A percentile compares a stretch with the other conserved stretches of the same genome.
Evolutionary conservation across 768 basidiomycete species (phyloP).

Genomic region (Chalciporus sphaerocephalus): DNA sequence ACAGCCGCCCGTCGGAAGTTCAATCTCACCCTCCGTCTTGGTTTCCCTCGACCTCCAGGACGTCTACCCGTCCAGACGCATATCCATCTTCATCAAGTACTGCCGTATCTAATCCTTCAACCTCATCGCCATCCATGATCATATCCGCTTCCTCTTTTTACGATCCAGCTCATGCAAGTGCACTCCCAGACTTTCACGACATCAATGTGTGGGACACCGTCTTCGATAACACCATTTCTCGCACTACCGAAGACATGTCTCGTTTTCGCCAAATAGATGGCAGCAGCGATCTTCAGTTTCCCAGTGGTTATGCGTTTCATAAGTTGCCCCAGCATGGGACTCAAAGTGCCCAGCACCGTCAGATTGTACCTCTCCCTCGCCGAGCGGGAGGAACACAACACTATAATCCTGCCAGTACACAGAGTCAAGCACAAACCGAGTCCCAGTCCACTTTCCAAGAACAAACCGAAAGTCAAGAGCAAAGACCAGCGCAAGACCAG

Average conservation of each 20-base stretch:
- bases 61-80: background rate
- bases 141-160: conserved; percentile 52
- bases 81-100: conserved; percentile 1
- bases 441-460: background rate
- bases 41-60: background rate
- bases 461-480: conserved; percentile 5
- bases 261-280: background rate
- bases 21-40: background rate
- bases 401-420: background rate
- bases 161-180: conserved; percentile 39
- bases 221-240: conserved; percentile 14
- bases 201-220: conserved; percentile 31
- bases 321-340: background rate
- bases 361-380: conserved; percentile 10
- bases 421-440: background rate
- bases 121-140: conserved; percentile 40
- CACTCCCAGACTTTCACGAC: conserved; percentile 40
- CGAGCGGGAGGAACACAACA: background rate
- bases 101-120: background rate
- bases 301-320: conserved; percentile 3
- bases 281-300: conserved; percentile 1
- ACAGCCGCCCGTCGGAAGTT: background rate
- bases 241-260: background rate
- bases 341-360: conserved; percentile 6
- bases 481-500: conserved; percentile 1